Evolutionary conservation across 169 alveolate genomes (phyloP).

Genomic region (Plasmodium coatneyi): DNA sequence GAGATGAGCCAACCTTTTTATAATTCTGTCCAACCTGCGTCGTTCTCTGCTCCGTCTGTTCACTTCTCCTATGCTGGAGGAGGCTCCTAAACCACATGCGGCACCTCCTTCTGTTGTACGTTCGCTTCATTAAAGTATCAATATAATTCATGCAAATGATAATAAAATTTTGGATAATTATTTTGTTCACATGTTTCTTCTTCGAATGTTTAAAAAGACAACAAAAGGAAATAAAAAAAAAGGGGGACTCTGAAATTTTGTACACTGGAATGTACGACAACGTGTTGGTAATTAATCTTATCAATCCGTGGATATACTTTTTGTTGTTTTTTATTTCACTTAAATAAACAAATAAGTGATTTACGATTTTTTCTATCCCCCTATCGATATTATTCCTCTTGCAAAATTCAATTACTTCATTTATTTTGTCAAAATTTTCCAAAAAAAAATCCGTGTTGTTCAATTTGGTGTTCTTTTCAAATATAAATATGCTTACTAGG

Average conservation of each 20-base stretch:
- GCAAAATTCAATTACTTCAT: conserved; percentile 45
- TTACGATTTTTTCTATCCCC: conserved; percentile 54
- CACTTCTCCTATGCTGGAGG: background rate
- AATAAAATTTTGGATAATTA: conserved; percentile 48
- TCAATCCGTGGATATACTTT: conserved; percentile 30
- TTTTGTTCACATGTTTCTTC: conserved; percentile 24
- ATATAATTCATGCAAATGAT: conserved; percentile 23
- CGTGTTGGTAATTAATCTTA: conserved; percentile 37
- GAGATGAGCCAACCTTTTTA: background rate
- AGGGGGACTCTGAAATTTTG: conserved; percentile 18
- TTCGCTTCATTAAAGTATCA: background rate
- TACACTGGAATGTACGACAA: conserved; percentile 13
- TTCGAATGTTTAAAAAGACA: conserved; percentile 24
- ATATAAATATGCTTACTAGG: conserved; percentile 37
- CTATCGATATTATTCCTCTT: conserved; percentile 35
- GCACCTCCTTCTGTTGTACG: background rate
- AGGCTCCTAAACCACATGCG: background rate
- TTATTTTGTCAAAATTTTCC: conserved; percentile 27
- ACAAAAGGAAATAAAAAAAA: conserved; percentile 72
- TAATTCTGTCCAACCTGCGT: background rate
- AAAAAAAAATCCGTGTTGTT: conserved; percentile 9
- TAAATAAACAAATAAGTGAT: conserved; percentile 49
- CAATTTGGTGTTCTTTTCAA: conserved; percentile 38
- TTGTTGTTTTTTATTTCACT: conserved; percentile 39
- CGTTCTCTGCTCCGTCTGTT: background rate